These are phyloP conservation scores for Raffaelea deltoideospora DNA, from an alignment of 2,329 filamentous ascomycete genomes.

Conservation along the genomic window DNA sequence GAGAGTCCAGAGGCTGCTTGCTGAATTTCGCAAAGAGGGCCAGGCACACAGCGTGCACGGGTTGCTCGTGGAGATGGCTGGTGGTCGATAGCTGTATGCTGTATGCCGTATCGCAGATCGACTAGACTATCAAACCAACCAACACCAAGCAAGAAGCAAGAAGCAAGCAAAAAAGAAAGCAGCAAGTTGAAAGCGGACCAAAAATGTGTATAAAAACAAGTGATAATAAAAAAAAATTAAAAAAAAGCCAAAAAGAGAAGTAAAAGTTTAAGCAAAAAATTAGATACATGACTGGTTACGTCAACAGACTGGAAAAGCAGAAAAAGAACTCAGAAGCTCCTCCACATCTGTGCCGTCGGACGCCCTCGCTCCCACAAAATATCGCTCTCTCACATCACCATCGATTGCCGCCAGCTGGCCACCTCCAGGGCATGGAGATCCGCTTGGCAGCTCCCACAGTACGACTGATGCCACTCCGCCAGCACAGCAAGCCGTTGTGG, in stretches of 20 bases:
- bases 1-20: not conserved
- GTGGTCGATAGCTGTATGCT: not conserved
- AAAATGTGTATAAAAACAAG: not conserved
- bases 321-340: no score
- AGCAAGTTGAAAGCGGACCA: no score
- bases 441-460: conserved; percentile 39
- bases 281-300: not conserved
- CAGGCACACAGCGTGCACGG: conserved; percentile 7
- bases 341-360: no score
- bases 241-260: not conserved
- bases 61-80: conserved; percentile 7
- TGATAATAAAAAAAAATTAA: not conserved
- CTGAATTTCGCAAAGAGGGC: conserved; percentile 1
- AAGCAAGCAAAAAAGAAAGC: no score
- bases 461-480: conserved; percentile 33
- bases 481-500: conserved; percentile 21
- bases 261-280: not conserved
- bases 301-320: no score
- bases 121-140: no score
- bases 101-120: no score
- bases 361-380: no score
- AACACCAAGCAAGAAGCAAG: no score
- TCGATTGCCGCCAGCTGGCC: conserved; percentile 4
- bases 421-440: conserved; percentile 22
- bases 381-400: conserved; percentile 1